Percentiles rank a stretch among this genome's conserved stretches.
phyloP scores from a whole-genome alignment of 1,139 yeast genomes.

The Spathaspora sp. region DNA sequence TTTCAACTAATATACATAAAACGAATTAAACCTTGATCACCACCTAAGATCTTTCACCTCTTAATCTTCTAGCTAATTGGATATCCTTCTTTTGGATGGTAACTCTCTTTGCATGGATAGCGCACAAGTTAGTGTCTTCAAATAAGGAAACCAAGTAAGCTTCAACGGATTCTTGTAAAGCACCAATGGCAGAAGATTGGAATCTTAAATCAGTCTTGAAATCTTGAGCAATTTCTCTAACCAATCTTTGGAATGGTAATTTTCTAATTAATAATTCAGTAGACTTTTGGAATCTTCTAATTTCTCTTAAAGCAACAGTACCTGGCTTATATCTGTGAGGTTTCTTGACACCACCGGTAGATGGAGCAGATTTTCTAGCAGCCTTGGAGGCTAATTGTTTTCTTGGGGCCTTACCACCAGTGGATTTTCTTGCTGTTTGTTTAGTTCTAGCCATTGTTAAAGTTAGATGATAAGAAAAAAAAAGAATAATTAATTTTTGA shows the following conservation, averaged over 20 bases:
- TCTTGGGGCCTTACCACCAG: conserved; percentile 99
- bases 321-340: conserved; percentile 99
- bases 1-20: conserved; percentile 10
- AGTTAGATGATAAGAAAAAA: conserved; percentile 2
- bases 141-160: conserved; percentile 89
- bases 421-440: conserved; percentile 98
- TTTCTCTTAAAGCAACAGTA: conserved; percentile 99
- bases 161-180: conserved; percentile 98
- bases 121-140: conserved; percentile 98
- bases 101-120: conserved; percentile 99
- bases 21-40: conserved; percentile 5
- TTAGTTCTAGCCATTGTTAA: conserved; percentile 94
- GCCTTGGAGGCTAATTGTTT: conserved; percentile 99
- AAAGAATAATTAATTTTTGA: neutral
- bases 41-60: conserved; percentile 86
- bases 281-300: conserved; percentile 98
- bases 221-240: conserved; percentile 97
- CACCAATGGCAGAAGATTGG: conserved; percentile 99
- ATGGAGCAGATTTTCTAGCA: conserved; percentile 97
- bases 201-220: conserved; percentile 97
- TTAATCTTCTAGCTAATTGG: conserved; percentile 98
- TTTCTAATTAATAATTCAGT: conserved; percentile 96
- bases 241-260: conserved; percentile 98
- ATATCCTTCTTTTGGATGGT: conserved; percentile 99
- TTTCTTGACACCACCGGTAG: conserved; percentile 99